Evolutionary conservation across 495 filamentous ascomycete species (phyloP).

Genomic region (Annulohypoxylon stygium): DNA sequence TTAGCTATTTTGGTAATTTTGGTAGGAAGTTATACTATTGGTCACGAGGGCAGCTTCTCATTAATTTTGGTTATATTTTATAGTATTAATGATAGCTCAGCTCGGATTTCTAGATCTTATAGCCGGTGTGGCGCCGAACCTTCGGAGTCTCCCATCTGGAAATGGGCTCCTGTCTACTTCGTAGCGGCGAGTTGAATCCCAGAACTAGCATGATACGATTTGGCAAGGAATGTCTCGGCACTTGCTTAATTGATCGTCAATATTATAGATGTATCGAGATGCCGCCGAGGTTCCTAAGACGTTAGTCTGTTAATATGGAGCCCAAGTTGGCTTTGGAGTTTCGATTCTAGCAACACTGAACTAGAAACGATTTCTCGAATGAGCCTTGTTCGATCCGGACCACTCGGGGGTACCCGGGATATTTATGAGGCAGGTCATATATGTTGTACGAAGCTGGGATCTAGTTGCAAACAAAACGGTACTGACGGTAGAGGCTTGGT

Average conservation of each 20-base stretch:
- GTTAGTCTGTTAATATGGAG: neutral
- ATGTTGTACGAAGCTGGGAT: constrained; percentile 7
- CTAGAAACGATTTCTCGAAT: neutral
- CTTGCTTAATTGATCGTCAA: constrained; percentile 11
- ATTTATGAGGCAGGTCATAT: neutral
- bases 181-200: neutral
- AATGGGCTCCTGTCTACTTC: constrained; percentile 3
- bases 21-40: neutral
- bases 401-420: neutral
- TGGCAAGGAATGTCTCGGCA: constrained; percentile 9
- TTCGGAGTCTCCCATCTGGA: neutral
- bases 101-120: constrained; percentile 10
- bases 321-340: neutral
- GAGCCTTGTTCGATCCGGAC: neutral
- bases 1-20: neutral
- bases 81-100: neutral
- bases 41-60: neutral
- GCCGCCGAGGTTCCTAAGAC: constrained; percentile 1
- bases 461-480: neutral
- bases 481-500: neutral
- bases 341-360: neutral
- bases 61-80: neutral
- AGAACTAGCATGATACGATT: neutral
- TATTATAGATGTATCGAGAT: constrained; percentile 15
- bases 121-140: neutral